Conservation (phyloP, 192 early-diverging fungal genomes). For the Tieghemiomyces parasiticus region DNA sequence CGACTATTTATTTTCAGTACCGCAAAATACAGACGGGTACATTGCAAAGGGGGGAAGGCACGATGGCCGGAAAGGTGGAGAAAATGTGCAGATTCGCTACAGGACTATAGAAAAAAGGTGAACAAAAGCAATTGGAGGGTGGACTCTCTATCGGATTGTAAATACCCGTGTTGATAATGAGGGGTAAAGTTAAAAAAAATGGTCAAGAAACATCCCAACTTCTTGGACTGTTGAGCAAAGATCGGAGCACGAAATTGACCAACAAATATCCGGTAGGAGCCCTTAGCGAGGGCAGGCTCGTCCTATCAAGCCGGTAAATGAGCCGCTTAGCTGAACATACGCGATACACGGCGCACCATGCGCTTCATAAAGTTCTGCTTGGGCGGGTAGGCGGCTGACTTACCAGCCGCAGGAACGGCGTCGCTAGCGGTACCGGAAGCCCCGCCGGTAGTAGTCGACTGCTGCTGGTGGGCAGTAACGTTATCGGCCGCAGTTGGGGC, state of each 20-base stretch:
- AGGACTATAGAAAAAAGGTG: background rate
- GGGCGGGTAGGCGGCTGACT: background rate
- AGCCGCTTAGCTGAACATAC: background rate
- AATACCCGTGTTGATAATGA: too few relatives aligned
- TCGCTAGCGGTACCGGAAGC: background rate
- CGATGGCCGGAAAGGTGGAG: background rate
- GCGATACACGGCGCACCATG: background rate
- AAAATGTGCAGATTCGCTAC: background rate
- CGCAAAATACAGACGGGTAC: background rate
- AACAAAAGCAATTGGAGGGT: background rate
- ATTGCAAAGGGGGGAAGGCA: background rate
- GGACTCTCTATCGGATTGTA: too few relatives aligned
- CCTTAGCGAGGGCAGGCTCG: background rate
- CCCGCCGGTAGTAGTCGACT: background rate
- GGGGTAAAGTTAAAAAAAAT: background rate
- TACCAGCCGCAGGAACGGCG: background rate
- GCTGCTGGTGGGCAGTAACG: background rate
- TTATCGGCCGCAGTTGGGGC: background rate
- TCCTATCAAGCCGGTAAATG: background rate
- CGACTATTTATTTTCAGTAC: background rate
- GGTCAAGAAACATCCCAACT: background rate
- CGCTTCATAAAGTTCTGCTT: constrained; percentile 1
- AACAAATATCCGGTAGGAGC: background rate
- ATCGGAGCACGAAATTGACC: background rate
- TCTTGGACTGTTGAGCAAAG: background rate